Base-by-base conservation (phyloP, 2,329 filamentous ascomycete species). In the Aspergillus pseudoglaucus region DNA sequence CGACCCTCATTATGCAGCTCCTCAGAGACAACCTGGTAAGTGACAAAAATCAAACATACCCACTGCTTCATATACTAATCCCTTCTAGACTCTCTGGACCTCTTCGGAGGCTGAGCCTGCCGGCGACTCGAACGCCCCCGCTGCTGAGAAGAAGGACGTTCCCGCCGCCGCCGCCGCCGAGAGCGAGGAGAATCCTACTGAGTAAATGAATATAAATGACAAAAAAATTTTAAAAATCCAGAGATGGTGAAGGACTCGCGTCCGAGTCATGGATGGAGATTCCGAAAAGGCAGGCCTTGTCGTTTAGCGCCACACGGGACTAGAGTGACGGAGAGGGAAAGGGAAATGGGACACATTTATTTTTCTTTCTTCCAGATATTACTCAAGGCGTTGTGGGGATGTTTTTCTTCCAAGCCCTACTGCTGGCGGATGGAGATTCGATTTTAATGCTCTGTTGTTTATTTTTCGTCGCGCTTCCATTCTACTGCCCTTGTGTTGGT, bases 1-100 rank as follows among this genome's bases (percentile, higher is more conserved):
- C 89, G 42, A 96, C 90, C 56, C 84, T 96, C 65, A 96, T 96
- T 77, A 96, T 96, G 90, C 90, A 96, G 80, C 87, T 96, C 55
- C 85, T 96, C 70, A 87, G 90, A 71, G 90, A 96, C 79, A 96
- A 96, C 83, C 72, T 96, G 71, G 89, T 94, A 80, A 59, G 81
- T 35, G 9, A 25, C 3, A 44, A 10, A 44, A 25, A 43, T 12
- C 12, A 33, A n/a, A 12, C 5, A 20, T 14, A 35, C 12, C 18
- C 4, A 9, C 5, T 39, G 15, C 10, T 6, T 15, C 8, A 20
- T 37, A 25, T 50, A 49, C 65, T 71, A 60, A 72, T 56, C 10
- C 38, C 42, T 27, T 44, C 48, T 60, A 96, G 90, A 97, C 93
- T 59, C 90, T 97, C 74, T 97, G 93, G 93, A 97, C 93, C 67